Conservation (phyloP, 768 basidiomycete species). For the Boletus vinaceobasis region DNA sequence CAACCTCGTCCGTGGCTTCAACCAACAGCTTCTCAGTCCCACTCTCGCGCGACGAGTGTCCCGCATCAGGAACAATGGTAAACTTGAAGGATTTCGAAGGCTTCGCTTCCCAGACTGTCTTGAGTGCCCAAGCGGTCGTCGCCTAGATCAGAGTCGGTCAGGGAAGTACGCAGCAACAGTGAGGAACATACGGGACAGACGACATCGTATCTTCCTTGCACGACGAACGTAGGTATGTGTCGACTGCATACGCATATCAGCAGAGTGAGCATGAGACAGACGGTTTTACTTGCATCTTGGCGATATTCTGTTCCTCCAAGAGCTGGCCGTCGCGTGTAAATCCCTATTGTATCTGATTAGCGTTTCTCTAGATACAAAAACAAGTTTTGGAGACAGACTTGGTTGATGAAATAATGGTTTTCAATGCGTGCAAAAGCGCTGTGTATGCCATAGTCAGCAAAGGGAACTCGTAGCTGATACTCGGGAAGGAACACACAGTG, state of each 20-base stretch:
- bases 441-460: conserved; percentile 1
- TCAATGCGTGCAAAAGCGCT: conserved; percentile 88
- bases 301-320: conserved; percentile 76
- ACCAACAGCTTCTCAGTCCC: conserved; percentile 69
- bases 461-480: conserved; percentile 1
- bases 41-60: conserved; percentile 77
- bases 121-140: conserved; percentile 76
- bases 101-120: conserved; percentile 81
- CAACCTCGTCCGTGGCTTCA: conserved; percentile 44
- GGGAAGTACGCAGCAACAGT: not conserved
- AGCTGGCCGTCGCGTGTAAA: conserved; percentile 90
- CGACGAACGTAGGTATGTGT: conserved; percentile 77
- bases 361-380: not conserved
- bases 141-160: conserved; percentile 41
- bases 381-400: conserved; percentile 38
- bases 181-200: conserved; percentile 68
- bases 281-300: conserved; percentile 66
- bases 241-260: conserved; percentile 48
- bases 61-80: conserved; percentile 78
- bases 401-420: conserved; percentile 88
- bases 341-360: conserved; percentile 43
- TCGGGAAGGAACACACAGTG: conserved; percentile 49
- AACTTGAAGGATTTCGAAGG: conserved; percentile 38
- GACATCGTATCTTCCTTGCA: conserved; percentile 88
- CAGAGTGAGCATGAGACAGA: not conserved